Base-by-base conservation (phyloP, 1,139 yeast genomes). In the Oligophagozyma castellii region DNA sequence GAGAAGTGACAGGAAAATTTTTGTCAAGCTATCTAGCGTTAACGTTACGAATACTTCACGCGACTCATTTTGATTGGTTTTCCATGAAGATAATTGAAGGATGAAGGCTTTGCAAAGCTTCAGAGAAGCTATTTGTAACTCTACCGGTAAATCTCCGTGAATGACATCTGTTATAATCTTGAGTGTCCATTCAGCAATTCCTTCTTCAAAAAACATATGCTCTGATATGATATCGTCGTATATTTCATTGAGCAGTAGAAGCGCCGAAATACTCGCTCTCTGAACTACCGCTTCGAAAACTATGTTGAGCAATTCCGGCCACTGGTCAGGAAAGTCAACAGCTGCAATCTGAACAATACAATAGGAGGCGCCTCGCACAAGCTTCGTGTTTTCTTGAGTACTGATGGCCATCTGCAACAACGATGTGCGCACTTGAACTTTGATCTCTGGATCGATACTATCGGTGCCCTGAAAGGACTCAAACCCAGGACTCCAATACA, bases 271-370 rank as follows among this genome's bases (percentile, higher is more conserved):
- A 34, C 61, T 40, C 16, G 56, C 50, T 20, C 55, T 48, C 4
- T 69, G 55, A 8, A 51, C 35, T 19, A 61, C 45, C 28, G 61
- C 55, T 12, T 51, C 43, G 44, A 70, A 70, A 28, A 79, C 48
- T 10, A 53, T 46, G 13, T 58, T 55, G 34, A 86, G 50, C 27
- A 89, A 59, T 18, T 63, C 65, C 0, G 95, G 94, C 96, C 96
- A 89, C 47, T 83, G 93, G 44, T 89, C 96, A 0, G 98, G 98
- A 47, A 71, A 86, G 46, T 89, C 98, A 1, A 76, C 79, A 1
- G 81, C 78, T 1, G 94, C 86, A 14, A 89, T 79, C 43, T 79
- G 93, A 2, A 80, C 79, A 15, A 83, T 68, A 10, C 81, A 75
- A 39, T 81, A 74, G 1, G 89, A 73, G 2, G 79, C 70, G 28